phyloP scores from a whole-genome alignment of 192 early-diverging fungal genomes.

The Backusella liffmaniae region DNA sequence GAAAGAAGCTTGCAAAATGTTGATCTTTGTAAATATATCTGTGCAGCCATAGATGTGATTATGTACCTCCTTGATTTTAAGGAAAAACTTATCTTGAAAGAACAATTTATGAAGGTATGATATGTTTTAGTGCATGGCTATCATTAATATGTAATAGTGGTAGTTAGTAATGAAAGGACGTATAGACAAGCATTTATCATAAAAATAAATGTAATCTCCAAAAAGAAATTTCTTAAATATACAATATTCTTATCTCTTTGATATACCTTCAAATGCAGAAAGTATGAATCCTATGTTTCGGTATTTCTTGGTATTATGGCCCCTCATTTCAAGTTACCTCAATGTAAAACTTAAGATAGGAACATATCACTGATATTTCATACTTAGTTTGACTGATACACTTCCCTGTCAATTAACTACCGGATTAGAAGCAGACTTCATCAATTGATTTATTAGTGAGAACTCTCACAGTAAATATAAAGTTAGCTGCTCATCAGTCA shows the following conservation, averaged over 20 bases:
- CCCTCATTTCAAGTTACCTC: not conserved
- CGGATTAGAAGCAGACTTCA: not conserved
- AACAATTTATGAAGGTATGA: not conserved
- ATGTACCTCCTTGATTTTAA: not conserved
- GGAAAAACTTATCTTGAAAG: not conserved
- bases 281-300: too few species aligned
- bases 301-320: not conserved
- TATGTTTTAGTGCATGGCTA: not conserved
- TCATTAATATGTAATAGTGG: not conserved
- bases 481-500: not conserved
- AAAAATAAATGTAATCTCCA: not conserved
- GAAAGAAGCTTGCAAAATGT: not conserved
- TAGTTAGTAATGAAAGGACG: not conserved
- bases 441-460: not conserved
- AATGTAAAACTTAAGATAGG: not conserved
- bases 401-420: too few species aligned
- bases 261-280: not conserved
- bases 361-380: too few species aligned
- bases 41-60: not conserved
- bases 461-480: not conserved
- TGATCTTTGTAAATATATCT: slow-evolving; percentile 1
- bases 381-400: not conserved
- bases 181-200: not conserved
- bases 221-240: not conserved
- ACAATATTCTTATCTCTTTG: not conserved